These are phyloP conservation scores for Knoxdaviesia proteae DNA, from an alignment of 2,329 filamentous ascomycete genomes.

Conservation along the genomic window DNA sequence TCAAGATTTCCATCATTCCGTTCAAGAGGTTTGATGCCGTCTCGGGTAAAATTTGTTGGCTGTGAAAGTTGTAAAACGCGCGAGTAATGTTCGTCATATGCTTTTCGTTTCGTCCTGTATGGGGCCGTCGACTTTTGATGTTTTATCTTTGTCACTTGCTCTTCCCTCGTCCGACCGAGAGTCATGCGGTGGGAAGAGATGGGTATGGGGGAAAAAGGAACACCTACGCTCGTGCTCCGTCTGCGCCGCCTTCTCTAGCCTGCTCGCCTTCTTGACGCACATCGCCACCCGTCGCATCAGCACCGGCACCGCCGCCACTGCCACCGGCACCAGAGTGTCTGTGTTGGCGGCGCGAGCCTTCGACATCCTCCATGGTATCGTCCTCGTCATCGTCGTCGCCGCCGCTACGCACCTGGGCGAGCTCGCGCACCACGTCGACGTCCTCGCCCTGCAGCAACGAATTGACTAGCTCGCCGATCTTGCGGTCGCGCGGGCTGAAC, in stretches of 20 bases:
- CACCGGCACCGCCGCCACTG: constrained; percentile 60
- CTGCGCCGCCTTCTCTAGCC: constrained; percentile 78
- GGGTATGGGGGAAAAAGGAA: constrained; percentile 4
- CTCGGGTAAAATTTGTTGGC: too few species aligned
- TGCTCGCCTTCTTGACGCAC: constrained; percentile 74
- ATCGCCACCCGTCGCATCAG: constrained; percentile 78
- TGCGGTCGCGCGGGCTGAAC: constrained; percentile 70
- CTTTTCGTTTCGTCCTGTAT: too few species aligned
- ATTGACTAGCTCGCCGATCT: constrained; percentile 76
- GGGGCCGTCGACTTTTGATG: too few species aligned
- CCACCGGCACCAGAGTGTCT: constrained; percentile 28
- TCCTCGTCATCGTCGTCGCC: constrained; percentile 34
- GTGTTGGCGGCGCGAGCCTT: constrained; percentile 38
- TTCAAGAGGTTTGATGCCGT: too few species aligned
- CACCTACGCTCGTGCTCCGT: constrained; percentile 99
- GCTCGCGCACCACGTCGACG: constrained; percentile 54
- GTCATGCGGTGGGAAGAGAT: too few species aligned
- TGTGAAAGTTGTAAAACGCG: too few species aligned
- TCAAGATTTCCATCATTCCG: too few species aligned
- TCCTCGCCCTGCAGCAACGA: constrained; percentile 72
- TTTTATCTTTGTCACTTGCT: too few species aligned
- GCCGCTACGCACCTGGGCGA: constrained; percentile 38
- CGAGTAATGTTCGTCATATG: too few species aligned
- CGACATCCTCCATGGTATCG: constrained; percentile 44
- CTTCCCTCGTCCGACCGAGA: too few species aligned